Evolutionary conservation across 441 rosid genomes (phyloP), one percentile per base, ranked within the genome.

Genomic region (Populus hybrid): DNA sequence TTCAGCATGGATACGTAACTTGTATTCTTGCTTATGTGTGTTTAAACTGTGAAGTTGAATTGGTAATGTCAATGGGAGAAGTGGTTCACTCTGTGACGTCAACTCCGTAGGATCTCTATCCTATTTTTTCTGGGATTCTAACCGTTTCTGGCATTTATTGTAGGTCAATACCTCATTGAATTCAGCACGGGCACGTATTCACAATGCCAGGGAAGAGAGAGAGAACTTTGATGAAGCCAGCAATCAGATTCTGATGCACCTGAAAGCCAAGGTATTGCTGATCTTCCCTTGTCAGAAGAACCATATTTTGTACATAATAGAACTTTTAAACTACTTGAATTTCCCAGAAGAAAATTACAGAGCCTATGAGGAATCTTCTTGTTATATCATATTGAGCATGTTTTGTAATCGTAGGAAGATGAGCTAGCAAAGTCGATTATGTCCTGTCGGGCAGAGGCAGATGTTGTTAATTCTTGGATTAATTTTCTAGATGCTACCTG

Each of bases 171-270:
- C 81, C 78, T 86, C 90, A 20, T 85, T 94, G 82, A 73, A 81
- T 10, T 76, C 87, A 63, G 80, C 93, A 42, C 87, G 90, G 73
- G 87, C 86, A 80, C 90, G 91, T 74, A 91, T 94, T 77, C 90
- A 69, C 68, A 90, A 96, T 86, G 94, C 95, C 9, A 87, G 81
- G 88, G 96, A 96, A 87, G 98, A 94, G 86, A 82, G 95, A 82
- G 95, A 93, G 63, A 94, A 96, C 67, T 96, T 93, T 72, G 98
- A 94, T 84, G 92, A 91, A 30, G 32, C 32, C 32, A 71, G 95
- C 80, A 90, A 90, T 80, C 90, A 93, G 88, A 88, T 94, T 79
- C 88, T 94, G 24, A 28, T 88, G 71, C 94, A 89, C 87, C 81
- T 96, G 61, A 93, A 92, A 83, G 81, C 88, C 76, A 92, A 86